Percentiles rank a stretch among this genome's conserved stretches.
Evolutionary conservation across 2,329 filamentous ascomycete species (phyloP).

Genomic region (Fusarium musae): DNA sequence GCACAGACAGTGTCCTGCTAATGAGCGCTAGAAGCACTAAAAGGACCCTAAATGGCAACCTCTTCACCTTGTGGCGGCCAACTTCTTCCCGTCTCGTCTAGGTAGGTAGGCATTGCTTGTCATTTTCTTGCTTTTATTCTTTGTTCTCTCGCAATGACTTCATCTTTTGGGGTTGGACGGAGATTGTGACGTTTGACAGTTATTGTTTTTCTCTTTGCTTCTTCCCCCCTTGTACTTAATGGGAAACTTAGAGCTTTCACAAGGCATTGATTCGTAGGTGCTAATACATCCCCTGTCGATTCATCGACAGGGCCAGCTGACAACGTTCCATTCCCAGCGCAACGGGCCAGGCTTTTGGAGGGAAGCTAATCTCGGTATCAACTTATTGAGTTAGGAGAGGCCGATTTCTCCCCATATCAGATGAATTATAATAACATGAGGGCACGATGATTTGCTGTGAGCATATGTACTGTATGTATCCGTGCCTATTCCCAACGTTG

Average conservation of each 20-base stretch:
- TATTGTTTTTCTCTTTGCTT: not conserved
- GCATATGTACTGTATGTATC: not conserved
- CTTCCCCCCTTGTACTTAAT: conserved; percentile 1
- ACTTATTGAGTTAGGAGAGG: conserved; percentile 37
- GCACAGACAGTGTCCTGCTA: conserved; percentile 33
- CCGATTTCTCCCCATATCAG: conserved; percentile 24
- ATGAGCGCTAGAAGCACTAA: conserved; percentile 13
- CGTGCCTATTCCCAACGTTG: not conserved
- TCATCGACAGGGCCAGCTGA: conserved; percentile 20
- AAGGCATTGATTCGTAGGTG: conserved; percentile 13
- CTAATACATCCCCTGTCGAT: conserved; percentile 23
- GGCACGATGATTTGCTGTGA: not conserved
- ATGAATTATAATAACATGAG: conserved; percentile 9
- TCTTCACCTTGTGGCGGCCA: conserved; percentile 14
- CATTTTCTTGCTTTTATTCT: not conserved
- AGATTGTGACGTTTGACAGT: not conserved
- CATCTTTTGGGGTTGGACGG: not conserved
- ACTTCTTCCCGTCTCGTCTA: conserved; percentile 10
- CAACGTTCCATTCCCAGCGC: conserved; percentile 42
- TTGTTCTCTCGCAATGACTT: conserved; percentile 14
- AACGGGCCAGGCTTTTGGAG: conserved; percentile 37
- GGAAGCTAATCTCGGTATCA: conserved; percentile 44
- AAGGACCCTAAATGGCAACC: conserved; percentile 11
- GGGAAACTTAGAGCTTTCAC: not conserved
- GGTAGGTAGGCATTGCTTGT: not conserved